These are phyloP conservation scores for Trichodelitschia bisporula DNA, from an alignment of 495 filamentous ascomycete species.

Conservation along the genomic window DNA sequence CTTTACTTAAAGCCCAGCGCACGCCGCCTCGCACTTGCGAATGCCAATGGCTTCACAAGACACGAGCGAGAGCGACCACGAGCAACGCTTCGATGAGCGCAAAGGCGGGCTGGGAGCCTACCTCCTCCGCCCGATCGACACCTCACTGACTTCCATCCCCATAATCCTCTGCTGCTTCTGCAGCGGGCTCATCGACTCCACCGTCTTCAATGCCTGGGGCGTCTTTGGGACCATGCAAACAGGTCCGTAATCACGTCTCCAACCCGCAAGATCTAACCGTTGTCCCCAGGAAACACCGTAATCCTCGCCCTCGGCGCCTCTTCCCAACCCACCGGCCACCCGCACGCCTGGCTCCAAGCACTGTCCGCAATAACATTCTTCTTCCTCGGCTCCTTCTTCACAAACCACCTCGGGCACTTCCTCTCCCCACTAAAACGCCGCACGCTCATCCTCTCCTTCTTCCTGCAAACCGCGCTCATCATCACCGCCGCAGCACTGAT, in stretches of 20 bases:
- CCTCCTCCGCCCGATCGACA: too few relatives aligned
- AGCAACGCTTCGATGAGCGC: too few relatives aligned
- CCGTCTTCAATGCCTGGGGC: constrained; percentile 47
- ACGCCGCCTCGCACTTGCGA: too few relatives aligned
- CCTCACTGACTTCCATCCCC: too few relatives aligned
- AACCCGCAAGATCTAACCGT: too few relatives aligned
- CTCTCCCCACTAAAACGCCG: constrained; percentile 29
- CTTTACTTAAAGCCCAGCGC: too few relatives aligned
- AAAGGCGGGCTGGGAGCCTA: too few relatives aligned
- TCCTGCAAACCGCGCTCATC: constrained; percentile 25
- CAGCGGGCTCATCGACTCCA: constrained; percentile 49
- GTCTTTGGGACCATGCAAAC: constrained; percentile 64
- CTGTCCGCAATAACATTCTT: constrained; percentile 37
- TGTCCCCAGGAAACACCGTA: constrained; percentile 47
- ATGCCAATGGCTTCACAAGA: too few relatives aligned
- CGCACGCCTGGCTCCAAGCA: constrained; percentile 43
- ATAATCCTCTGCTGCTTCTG: constrained; percentile 44
- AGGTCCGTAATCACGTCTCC: too few relatives aligned
- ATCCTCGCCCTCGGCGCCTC: constrained; percentile 49
- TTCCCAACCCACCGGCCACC: constrained; percentile 23
- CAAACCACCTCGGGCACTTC: constrained; percentile 33
- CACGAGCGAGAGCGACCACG: too few relatives aligned
- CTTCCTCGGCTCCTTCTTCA: constrained; percentile 39
- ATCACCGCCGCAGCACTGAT: constrained; percentile 32
- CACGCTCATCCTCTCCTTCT: constrained; percentile 37